Conservation (phyloP, 345 rosid genomes). For the Eucalyptus tenuipes region DNA sequence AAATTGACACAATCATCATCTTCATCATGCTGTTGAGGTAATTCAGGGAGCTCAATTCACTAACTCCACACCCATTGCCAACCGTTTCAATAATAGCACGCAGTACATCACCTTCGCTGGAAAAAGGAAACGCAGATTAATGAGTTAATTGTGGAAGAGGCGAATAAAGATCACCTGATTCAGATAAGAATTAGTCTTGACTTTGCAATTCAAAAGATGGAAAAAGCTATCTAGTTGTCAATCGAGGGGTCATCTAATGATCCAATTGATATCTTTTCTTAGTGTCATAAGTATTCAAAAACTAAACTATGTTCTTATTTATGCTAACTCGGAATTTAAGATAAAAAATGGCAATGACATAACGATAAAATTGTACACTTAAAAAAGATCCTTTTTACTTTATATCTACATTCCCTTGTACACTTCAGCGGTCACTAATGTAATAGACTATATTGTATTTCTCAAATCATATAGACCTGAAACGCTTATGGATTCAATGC, state of each 20-base stretch:
- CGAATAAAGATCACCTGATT: neutral
- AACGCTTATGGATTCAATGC: neutral
- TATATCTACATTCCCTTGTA: neutral
- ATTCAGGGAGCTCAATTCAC: neutral
- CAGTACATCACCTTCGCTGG: too few species aligned
- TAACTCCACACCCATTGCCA: neutral
- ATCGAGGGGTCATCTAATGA: neutral
- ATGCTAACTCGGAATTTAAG: neutral
- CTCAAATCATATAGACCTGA: neutral
- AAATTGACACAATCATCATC: neutral
- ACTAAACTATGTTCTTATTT: neutral
- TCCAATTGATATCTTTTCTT: neutral
- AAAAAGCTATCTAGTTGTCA: neutral
- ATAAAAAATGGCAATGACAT: neutral
- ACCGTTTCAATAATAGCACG: neutral
- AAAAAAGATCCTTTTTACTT: neutral
- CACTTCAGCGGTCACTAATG: neutral
- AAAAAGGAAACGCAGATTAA: neutral
- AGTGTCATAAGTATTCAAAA: neutral
- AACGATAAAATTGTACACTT: neutral
- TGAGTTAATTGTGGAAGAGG: neutral
- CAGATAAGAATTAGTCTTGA: neutral
- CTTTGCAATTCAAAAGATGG: neutral
- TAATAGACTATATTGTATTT: neutral
- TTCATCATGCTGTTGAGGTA: neutral